A percentile compares a stretch with the other conserved stretches of the same genome.
phyloP scores from a whole-genome alignment of 2,329 filamentous ascomycete genomes.

The Lanzia echinophila region DNA sequence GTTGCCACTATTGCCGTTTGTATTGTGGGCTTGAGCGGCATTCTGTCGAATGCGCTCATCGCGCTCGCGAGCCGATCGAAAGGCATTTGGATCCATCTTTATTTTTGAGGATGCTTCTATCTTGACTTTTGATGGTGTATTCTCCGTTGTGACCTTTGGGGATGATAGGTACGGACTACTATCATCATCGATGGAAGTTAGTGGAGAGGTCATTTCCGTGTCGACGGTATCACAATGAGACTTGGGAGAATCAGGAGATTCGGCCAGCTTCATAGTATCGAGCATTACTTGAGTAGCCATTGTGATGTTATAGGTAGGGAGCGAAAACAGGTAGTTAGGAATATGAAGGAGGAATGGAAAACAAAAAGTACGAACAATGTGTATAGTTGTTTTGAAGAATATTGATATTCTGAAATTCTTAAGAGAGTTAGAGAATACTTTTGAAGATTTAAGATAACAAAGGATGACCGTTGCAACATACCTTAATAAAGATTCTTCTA shows the following conservation, averaged over 20 bases:
- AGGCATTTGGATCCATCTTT: constrained; percentile 13
- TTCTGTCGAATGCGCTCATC: neutral
- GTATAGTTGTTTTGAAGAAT: neutral
- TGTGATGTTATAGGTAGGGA: neutral
- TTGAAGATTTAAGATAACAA: constrained; percentile 1
- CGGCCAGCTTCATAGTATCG: neutral
- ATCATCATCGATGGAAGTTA: constrained; percentile 16
- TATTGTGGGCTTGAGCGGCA: neutral
- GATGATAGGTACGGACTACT: constrained; percentile 7
- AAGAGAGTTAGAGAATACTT: neutral
- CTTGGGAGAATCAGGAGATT: constrained; percentile 1
- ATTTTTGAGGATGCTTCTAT: neutral
- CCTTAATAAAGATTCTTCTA: constrained; percentile 8
- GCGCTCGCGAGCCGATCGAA: constrained; percentile 8
- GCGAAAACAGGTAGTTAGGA: neutral
- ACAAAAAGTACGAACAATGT: constrained; percentile 9
- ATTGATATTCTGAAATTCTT: neutral
- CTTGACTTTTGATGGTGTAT: neutral
- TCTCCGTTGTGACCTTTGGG: neutral
- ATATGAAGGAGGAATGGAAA: neutral
- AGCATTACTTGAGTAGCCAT: constrained; percentile 5
- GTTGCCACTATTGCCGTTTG: neutral
- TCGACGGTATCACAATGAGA: constrained; percentile 8
- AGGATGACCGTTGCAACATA: neutral
- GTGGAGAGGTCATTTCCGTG: constrained; percentile 20